phyloP scores from a whole-genome alignment of 163 green algal species.

The Picocystis sp. region DNA sequence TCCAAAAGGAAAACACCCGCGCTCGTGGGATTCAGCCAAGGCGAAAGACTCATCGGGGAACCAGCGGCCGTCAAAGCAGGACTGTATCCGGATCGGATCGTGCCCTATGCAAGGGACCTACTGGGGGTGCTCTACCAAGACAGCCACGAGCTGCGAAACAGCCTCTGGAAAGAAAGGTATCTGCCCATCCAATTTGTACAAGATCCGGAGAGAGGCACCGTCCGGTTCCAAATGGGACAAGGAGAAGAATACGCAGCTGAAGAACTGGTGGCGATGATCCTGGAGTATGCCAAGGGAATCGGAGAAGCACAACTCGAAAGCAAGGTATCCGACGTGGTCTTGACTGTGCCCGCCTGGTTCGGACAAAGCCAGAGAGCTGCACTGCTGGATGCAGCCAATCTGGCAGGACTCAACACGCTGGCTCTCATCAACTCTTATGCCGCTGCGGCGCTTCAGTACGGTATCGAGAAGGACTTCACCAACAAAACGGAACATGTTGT shows the following conservation, averaged over 20 bases:
- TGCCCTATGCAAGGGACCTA: neutral
- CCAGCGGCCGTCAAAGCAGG: conserved; percentile 40
- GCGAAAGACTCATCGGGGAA: conserved; percentile 68
- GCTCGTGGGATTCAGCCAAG: conserved; percentile 59
- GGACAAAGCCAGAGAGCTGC: conserved; percentile 56
- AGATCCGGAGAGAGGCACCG: conserved; percentile 29
- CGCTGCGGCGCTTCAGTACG: conserved; percentile 72
- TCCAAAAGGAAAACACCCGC: conserved; percentile 73
- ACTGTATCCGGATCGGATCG: conserved; percentile 13
- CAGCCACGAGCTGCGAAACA: conserved; percentile 14
- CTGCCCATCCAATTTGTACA: conserved; percentile 52
- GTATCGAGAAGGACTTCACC: conserved; percentile 72
- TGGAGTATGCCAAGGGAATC: neutral
- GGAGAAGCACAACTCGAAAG: conserved; percentile 2
- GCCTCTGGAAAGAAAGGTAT: conserved; percentile 17
- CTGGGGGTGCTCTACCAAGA: conserved; percentile 21
- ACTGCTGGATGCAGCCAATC: conserved; percentile 40
- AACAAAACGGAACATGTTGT: conserved; percentile 65
- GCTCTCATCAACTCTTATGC: conserved; percentile 64
- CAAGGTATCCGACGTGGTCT: conserved; percentile 43
- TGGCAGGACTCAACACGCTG: conserved; percentile 79
- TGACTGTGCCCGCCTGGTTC: conserved; percentile 74
- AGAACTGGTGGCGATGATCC: conserved; percentile 36
- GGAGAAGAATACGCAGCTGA: conserved; percentile 35
- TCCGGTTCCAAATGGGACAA: conserved; percentile 27